phyloP scores from a whole-genome alignment of 108 stramenopile genomes.

The Cyclotella choctawhatcheeana region DNA sequence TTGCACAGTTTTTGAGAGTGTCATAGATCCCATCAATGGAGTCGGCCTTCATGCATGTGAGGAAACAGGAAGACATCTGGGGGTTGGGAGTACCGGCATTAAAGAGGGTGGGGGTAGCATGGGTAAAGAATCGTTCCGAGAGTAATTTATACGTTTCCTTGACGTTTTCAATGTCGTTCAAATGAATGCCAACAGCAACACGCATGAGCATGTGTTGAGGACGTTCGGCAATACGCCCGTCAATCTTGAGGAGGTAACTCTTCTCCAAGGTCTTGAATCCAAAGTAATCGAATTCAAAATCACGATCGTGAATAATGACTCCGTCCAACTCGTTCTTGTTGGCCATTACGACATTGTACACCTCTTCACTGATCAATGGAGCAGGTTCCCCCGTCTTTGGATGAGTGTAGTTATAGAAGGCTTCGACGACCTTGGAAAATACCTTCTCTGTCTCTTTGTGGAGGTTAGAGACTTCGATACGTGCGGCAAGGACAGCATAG shows the following conservation, averaged over 20 bases:
- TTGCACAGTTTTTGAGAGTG: slow-evolving; percentile 98
- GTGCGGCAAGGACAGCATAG: slow-evolving; percentile 96
- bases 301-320: slow-evolving; percentile 90
- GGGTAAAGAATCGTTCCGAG: slow-evolving; percentile 95
- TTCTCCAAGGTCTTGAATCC: slow-evolving; percentile 99
- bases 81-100: slow-evolving; percentile 97
- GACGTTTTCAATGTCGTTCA: slow-evolving; percentile 87
- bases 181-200: slow-evolving; percentile 97
- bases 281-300: slow-evolving; percentile 98
- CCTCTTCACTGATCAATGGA: slow-evolving; percentile 81
- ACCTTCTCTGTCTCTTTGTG: slow-evolving; percentile 95
- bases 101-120: slow-evolving; percentile 99
- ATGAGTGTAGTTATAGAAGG: slow-evolving; percentile 87
- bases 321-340: slow-evolving; percentile 85
- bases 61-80: slow-evolving; percentile 98
- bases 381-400: slow-evolving; percentile 93
- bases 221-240: slow-evolving; percentile 95
- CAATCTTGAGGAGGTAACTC: slow-evolving; percentile 92
- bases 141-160: slow-evolving; percentile 97
- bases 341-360: slow-evolving; percentile 87
- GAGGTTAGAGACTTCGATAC: slow-evolving; percentile 97
- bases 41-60: slow-evolving; percentile 96
- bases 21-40: slow-evolving; percentile 99
- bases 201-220: slow-evolving; percentile 99
- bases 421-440: slow-evolving; percentile 89